Conservation (phyloP, 2,329 filamentous ascomycete genomes). For the Aspergillus hortae region DNA sequence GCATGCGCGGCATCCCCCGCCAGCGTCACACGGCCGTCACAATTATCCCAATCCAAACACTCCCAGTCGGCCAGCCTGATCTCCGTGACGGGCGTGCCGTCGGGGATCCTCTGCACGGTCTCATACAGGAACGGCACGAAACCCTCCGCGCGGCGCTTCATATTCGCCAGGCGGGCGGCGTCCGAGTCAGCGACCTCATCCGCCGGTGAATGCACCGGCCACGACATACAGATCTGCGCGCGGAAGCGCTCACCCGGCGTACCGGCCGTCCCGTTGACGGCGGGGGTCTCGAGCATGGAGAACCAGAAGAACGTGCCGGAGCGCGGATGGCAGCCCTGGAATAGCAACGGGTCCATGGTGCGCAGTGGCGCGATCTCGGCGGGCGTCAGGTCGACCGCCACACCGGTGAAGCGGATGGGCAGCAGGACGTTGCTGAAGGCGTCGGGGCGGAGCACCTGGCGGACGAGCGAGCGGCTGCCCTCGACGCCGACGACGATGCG, state of each 20-base stretch:
- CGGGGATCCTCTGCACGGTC: conserved; percentile 22
- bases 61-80: conserved; percentile 29
- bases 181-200: conserved; percentile 35
- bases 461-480: conserved; percentile 20
- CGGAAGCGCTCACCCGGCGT: conserved; percentile 35
- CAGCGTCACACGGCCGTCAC: conserved; percentile 24
- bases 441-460: conserved; percentile 21
- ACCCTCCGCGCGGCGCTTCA: conserved; percentile 32
- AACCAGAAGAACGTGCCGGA: conserved; percentile 26
- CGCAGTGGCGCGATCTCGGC: conserved; percentile 57
- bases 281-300: conserved; percentile 42
- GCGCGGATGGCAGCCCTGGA: conserved; percentile 23
- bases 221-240: conserved; percentile 48
- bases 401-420: conserved; percentile 21
- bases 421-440: conserved; percentile 18
- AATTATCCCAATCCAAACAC: conserved; percentile 28
- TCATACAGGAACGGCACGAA: conserved; percentile 23
- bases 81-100: conserved; percentile 23
- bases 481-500: conserved; percentile 18
- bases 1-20: conserved; percentile 32
- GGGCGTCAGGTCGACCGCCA: conserved; percentile 40
- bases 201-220: conserved; percentile 34
- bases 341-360: conserved; percentile 46
- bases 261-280: conserved; percentile 33
- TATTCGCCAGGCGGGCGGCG: conserved; percentile 33